Evolutionary conservation across 2,329 filamentous ascomycete genomes (phyloP).

Genomic region (Thielaviopsis punctulata): DNA sequence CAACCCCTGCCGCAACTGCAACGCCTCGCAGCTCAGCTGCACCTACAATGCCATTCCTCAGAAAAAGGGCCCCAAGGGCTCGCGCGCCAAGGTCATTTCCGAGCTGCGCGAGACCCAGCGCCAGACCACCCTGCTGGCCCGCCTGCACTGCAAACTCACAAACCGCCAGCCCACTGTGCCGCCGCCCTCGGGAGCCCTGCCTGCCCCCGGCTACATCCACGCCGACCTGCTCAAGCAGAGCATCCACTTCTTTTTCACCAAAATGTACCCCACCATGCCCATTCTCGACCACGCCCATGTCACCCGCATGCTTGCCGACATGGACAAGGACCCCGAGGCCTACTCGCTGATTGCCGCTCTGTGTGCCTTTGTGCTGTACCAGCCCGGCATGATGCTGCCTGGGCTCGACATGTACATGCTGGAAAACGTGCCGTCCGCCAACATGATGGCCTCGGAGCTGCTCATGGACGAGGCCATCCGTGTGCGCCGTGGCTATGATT

Average conservation of each 20-base stretch:
- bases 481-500: slow-evolving; percentile 46
- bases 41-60: slow-evolving; percentile 60
- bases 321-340: slow-evolving; percentile 44
- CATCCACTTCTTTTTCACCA: slow-evolving; percentile 49
- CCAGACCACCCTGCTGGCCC: slow-evolving; percentile 44
- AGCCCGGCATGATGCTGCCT: slow-evolving; percentile 48
- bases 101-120: slow-evolving; percentile 53
- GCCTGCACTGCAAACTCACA: slow-evolving; percentile 42
- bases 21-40: slow-evolving; percentile 47
- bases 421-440: slow-evolving; percentile 39
- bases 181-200: slow-evolving; percentile 24
- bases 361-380: slow-evolving; percentile 50
- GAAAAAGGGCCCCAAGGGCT: slow-evolving; percentile 62
- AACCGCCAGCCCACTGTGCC: slow-evolving; percentile 18
- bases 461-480: slow-evolving; percentile 50
- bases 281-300: slow-evolving; percentile 42
- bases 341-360: slow-evolving; percentile 49
- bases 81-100: slow-evolving; percentile 57
- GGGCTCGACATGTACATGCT: slow-evolving; percentile 36
- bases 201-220: slow-evolving; percentile 43
- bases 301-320: slow-evolving; percentile 39
- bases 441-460: slow-evolving; percentile 45
- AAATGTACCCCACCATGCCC: slow-evolving; percentile 47
- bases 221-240: slow-evolving; percentile 47
- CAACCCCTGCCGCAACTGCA: slow-evolving; percentile 55